A percentile compares a stretch with the other conserved stretches of the same genome.
Evolutionary conservation across 2,329 filamentous ascomycete genomes (phyloP).

Genomic region (Fusarium clavum): DNA sequence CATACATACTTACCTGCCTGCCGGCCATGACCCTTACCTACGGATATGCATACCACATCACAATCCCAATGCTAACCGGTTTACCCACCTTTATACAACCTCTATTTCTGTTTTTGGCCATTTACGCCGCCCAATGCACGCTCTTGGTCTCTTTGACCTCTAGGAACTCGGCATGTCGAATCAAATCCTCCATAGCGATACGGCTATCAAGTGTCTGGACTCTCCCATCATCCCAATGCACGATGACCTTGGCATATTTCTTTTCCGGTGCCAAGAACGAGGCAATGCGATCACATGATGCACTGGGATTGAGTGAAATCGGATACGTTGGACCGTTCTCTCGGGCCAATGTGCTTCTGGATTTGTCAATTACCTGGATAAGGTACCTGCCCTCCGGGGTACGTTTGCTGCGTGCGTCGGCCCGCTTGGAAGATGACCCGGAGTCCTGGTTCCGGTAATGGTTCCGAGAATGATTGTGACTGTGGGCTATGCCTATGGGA

Average conservation of each 20-base stretch:
- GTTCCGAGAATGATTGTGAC: conserved; percentile 19
- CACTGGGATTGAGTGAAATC: conserved; percentile 34
- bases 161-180: conserved; percentile 31
- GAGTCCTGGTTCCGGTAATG: conserved; percentile 3
- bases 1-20: background rate
- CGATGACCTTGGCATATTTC: conserved; percentile 41
- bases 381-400: conserved; percentile 17
- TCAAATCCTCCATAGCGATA: conserved; percentile 41
- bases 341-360: conserved; percentile 18
- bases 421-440: background rate
- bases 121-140: conserved; percentile 39
- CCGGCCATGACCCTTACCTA: background rate
- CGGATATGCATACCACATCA: background rate
- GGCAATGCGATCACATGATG: conserved; percentile 35
- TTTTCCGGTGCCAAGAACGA: conserved; percentile 43
- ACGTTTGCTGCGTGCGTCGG: conserved; percentile 3
- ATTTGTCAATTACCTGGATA: conserved; percentile 42
- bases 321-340: conserved; percentile 34
- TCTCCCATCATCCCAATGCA: conserved; percentile 46
- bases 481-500: conserved; percentile 28
- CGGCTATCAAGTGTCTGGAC: conserved; percentile 39
- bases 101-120: background rate
- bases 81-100: conserved; percentile 5
- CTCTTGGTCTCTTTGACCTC: conserved; percentile 43
- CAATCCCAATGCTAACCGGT: background rate